Percentiles rank a stretch among this genome's conserved stretches.
These are phyloP conservation scores for Polysphondylium violaceum DNA, from an alignment of 78 protist genomes.

Conservation along the genomic window DNA sequence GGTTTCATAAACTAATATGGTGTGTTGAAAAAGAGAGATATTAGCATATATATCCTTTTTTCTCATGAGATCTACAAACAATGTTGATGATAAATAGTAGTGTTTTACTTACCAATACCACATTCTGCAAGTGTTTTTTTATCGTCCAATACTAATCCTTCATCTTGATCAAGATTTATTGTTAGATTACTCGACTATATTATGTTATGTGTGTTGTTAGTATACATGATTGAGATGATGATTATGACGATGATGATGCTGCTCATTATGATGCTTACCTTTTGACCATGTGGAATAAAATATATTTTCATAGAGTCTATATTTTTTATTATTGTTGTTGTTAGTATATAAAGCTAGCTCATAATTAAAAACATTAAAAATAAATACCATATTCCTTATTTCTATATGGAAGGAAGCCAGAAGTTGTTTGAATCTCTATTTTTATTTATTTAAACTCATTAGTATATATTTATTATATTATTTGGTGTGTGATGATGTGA, in stretches of 20 bases:
- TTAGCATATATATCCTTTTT: no score
- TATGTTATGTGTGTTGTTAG: neutral
- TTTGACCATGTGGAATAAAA: slow-evolving; percentile 41
- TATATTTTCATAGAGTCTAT: slow-evolving; percentile 36
- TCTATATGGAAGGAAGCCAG: slow-evolving; percentile 35
- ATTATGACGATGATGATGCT: no score
- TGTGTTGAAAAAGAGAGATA: neutral
- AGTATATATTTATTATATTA: neutral
- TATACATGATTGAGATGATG: neutral
- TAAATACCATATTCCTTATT: slow-evolving; percentile 9
- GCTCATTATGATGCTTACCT: neutral
- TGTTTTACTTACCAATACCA: neutral
- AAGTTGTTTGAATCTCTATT: slow-evolving; percentile 31
- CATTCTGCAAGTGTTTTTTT: slow-evolving; percentile 1
- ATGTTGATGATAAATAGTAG: neutral
- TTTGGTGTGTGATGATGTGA: neutral
- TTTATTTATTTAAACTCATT: neutral
- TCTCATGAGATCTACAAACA: no score
- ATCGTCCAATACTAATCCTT: slow-evolving; percentile 24
- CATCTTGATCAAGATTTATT: slow-evolving; percentile 33
- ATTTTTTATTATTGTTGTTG: neutral
- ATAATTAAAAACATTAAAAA: neutral
- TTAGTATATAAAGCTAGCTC: neutral
- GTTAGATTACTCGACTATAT: slow-evolving; percentile 33
- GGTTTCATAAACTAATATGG: slow-evolving; percentile 10